phyloP scores from a whole-genome alignment of 1,139 yeast genomes.

The Geotrichum fermentans region DNA sequence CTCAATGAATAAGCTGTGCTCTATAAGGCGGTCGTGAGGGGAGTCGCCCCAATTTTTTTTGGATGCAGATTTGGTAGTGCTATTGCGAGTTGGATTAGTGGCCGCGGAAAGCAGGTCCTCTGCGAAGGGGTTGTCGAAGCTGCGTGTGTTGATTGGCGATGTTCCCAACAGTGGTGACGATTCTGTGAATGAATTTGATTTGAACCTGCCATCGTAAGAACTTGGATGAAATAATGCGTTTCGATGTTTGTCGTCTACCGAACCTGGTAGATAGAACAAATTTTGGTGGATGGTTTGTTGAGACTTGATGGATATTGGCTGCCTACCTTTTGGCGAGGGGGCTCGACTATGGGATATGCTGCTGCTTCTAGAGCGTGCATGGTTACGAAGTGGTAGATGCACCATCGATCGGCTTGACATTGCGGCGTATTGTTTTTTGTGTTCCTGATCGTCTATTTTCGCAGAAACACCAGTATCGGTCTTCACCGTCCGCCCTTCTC shows the following conservation, averaged over 20 bases:
- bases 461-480: neutral
- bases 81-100: constrained; percentile 3
- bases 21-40: constrained; percentile 16
- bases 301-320: neutral
- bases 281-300: neutral
- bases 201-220: constrained; percentile 4
- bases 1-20: constrained; percentile 18
- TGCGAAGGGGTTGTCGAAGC: neutral
- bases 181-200: constrained; percentile 7
- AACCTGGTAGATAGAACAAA: neutral
- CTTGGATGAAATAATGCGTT: neutral
- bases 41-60: constrained; percentile 5
- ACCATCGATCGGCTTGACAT: neutral
- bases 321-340: constrained; percentile 1
- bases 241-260: constrained; percentile 1
- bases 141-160: constrained; percentile 2
- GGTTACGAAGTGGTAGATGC: neutral
- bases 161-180: constrained; percentile 11
- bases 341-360: neutral
- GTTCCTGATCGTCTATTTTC: neutral
- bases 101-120: constrained; percentile 10
- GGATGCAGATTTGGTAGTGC: neutral
- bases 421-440: neutral
- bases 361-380: neutral
- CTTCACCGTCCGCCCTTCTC: neutral